A percentile compares a stretch with the other conserved stretches of the same genome.
Evolutionary conservation across 2,329 filamentous ascomycete species (phyloP).

Genomic region (Cercospora sp.): DNA sequence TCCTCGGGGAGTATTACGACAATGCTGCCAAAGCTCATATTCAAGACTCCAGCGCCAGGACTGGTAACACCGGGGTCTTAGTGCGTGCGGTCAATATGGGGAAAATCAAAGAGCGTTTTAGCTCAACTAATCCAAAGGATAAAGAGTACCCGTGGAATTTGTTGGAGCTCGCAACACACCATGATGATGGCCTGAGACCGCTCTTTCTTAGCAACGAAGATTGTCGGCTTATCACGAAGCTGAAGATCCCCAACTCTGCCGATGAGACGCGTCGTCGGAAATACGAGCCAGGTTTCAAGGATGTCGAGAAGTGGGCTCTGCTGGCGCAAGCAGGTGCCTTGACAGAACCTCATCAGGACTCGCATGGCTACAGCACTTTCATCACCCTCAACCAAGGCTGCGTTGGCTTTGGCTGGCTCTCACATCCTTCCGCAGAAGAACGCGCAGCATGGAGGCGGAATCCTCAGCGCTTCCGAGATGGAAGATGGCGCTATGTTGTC

Average conservation of each 20-base stretch:
- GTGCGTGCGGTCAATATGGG: slow-evolving; percentile 27
- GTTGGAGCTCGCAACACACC: slow-evolving; percentile 38
- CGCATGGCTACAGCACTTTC: slow-evolving; percentile 39
- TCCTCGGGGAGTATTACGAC: slow-evolving; percentile 38
- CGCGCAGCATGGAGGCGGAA: slow-evolving; percentile 31
- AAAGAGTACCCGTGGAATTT: slow-evolving; percentile 35
- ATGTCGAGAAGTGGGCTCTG: slow-evolving; percentile 40
- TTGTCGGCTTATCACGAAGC: slow-evolving; percentile 37
- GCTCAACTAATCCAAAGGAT: slow-evolving; percentile 10
- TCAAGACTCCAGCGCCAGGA: slow-evolving; percentile 33
- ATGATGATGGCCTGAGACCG: slow-evolving; percentile 38
- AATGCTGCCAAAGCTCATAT: slow-evolving; percentile 32
- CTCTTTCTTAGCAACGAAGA: slow-evolving; percentile 38
- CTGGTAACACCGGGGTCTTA: slow-evolving; percentile 14
- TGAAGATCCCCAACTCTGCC: slow-evolving; percentile 34
- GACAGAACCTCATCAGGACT: slow-evolving; percentile 40
- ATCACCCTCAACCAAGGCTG: slow-evolving; percentile 38
- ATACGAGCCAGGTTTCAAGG: slow-evolving; percentile 37
- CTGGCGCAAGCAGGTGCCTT: slow-evolving; percentile 39
- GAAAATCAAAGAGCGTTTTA: slow-evolving; percentile 34
- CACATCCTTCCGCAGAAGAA: slow-evolving; percentile 31
- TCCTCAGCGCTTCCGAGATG: slow-evolving; percentile 27
- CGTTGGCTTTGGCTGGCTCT: slow-evolving; percentile 39
- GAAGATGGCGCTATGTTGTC: slow-evolving; percentile 37
- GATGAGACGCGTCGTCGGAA: slow-evolving; percentile 34